Conservation (phyloP, 768 basidiomycete species). For the Hygrophoropsis aurantiaca region DNA sequence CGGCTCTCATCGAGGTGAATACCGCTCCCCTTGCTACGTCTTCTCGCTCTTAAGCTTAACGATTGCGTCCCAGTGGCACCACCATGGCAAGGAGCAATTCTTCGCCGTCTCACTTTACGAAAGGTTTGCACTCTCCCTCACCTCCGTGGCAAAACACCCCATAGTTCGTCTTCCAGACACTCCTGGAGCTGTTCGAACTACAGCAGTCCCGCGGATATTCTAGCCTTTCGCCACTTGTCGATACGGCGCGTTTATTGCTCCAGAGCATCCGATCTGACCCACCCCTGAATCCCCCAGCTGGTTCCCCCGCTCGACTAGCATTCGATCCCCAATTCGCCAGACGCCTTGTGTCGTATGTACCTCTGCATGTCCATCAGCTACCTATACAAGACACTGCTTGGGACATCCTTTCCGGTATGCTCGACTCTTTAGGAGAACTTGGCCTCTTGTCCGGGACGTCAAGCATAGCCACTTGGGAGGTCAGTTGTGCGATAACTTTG, state of each 20-base stretch:
- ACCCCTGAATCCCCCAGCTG: conserved; percentile 34
- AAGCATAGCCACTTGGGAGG: conserved; percentile 64
- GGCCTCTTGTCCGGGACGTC: conserved; percentile 43
- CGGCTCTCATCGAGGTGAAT: conserved; percentile 41
- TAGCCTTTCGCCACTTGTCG: conserved; percentile 15
- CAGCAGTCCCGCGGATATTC: conserved; percentile 26
- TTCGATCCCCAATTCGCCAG: conserved; percentile 72
- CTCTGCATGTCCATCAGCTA: conserved; percentile 58
- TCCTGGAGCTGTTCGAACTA: conserved; percentile 24
- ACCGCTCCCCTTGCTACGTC: background rate
- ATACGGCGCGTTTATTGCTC: conserved; percentile 15
- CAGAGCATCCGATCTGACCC: conserved; percentile 10
- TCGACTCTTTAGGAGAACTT: conserved; percentile 60
- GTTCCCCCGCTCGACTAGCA: conserved; percentile 50
- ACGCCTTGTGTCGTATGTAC: conserved; percentile 65
- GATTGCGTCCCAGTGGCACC: conserved; percentile 37
- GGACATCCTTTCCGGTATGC: conserved; percentile 44
- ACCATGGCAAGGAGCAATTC: conserved; percentile 52
- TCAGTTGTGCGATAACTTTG: conserved; percentile 19
- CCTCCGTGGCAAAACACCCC: too few species aligned
- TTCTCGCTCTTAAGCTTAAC: conserved; percentile 4
- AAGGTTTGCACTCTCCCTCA: conserved; percentile 39
- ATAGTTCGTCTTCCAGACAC: conserved; percentile 14
- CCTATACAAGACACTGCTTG: conserved; percentile 52
- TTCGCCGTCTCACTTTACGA: conserved; percentile 54